Percentiles rank a stretch among this genome's conserved stretches.
phyloP scores from a whole-genome alignment of 768 basidiomycete species.

The Myochromella boudieri region DNA sequence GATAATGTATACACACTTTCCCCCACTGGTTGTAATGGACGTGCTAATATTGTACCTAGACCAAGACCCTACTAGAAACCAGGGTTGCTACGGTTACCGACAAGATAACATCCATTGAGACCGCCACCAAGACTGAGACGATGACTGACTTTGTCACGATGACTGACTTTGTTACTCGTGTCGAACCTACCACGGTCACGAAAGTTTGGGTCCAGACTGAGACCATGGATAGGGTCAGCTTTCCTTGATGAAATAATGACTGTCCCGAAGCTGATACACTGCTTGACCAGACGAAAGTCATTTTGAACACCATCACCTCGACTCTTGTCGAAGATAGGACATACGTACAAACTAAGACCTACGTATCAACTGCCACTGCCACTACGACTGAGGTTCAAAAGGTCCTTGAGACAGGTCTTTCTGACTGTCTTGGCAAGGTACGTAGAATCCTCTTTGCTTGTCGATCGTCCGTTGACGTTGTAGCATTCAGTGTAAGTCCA shows the following conservation, averaged over 20 bases:
- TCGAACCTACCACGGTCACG: constrained; percentile 59
- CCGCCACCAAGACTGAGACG: constrained; percentile 55
- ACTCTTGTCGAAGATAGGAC: constrained; percentile 51
- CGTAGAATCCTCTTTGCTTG: constrained; percentile 12
- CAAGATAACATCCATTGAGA: constrained; percentile 52
- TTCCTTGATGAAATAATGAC: no score
- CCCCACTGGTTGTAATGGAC: not conserved
- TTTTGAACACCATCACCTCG: constrained; percentile 55
- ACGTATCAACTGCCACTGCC: constrained; percentile 46
- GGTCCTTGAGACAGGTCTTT: constrained; percentile 49
- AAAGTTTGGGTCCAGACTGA: constrained; percentile 55
- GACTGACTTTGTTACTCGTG: constrained; percentile 49
- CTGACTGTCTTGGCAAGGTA: constrained; percentile 52
- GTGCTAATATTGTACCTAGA: constrained; percentile 29
- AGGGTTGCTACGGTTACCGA: constrained; percentile 50
- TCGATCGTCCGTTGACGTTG: constrained; percentile 12
- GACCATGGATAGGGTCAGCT: constrained; percentile 52
- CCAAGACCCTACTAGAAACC: constrained; percentile 55
- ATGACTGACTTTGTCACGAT: constrained; percentile 54
- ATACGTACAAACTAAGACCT: constrained; percentile 48
- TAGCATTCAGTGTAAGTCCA: constrained; percentile 52
- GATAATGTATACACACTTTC: constrained; percentile 47
- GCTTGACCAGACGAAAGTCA: constrained; percentile 50
- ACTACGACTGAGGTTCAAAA: constrained; percentile 46
- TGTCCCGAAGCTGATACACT: not conserved